Percentiles rank a stretch among this genome's conserved stretches.
Conservation (phyloP, 2,329 filamentous ascomycete genomes). For the Penicillium sclerotiorum region DNA sequence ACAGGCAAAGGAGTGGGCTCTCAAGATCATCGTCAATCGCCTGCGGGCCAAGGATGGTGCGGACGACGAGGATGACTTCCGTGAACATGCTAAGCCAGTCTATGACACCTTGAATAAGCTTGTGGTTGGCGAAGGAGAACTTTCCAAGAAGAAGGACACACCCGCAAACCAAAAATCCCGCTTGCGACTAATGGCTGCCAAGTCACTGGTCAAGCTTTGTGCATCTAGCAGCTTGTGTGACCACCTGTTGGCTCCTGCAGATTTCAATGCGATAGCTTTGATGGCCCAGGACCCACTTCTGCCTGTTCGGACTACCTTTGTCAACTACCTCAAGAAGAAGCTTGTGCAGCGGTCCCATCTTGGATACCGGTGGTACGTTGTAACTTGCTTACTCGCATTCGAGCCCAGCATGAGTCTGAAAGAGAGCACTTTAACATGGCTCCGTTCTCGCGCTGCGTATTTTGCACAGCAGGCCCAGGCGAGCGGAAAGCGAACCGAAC, state of each 20-base stretch:
- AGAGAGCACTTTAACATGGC: slow-evolving; percentile 80
- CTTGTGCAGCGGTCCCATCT: slow-evolving; percentile 63
- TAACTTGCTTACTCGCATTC: slow-evolving; percentile 88
- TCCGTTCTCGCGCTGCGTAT: slow-evolving; percentile 74
- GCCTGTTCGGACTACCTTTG: slow-evolving; percentile 76
- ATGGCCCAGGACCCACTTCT: slow-evolving; percentile 76
- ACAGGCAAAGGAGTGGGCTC: slow-evolving; percentile 77
- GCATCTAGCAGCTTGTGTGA: slow-evolving; percentile 72
- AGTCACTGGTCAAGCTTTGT: slow-evolving; percentile 81
- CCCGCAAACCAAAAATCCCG: slow-evolving; percentile 76
- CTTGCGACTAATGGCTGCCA: slow-evolving; percentile 79
- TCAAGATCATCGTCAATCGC: slow-evolving; percentile 85
- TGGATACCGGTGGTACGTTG: slow-evolving; percentile 82
- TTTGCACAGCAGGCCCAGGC: slow-evolving; percentile 56
- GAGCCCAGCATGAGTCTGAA: slow-evolving; percentile 77
- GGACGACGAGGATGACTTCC: slow-evolving; percentile 47
- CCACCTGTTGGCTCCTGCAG: slow-evolving; percentile 67
- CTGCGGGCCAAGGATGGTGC: slow-evolving; percentile 66
- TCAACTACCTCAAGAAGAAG: slow-evolving; percentile 80
- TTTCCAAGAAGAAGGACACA: slow-evolving; percentile 74
- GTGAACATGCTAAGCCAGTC: slow-evolving; percentile 63
- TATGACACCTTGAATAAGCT: slow-evolving; percentile 79
- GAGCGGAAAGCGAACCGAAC: slow-evolving; percentile 42
- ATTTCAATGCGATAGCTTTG: slow-evolving; percentile 81
- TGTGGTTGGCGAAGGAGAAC: slow-evolving; percentile 74